These are phyloP conservation scores for Erodium trifolium DNA, from an alignment of 441 rosid species.

Conservation along the genomic window DNA sequence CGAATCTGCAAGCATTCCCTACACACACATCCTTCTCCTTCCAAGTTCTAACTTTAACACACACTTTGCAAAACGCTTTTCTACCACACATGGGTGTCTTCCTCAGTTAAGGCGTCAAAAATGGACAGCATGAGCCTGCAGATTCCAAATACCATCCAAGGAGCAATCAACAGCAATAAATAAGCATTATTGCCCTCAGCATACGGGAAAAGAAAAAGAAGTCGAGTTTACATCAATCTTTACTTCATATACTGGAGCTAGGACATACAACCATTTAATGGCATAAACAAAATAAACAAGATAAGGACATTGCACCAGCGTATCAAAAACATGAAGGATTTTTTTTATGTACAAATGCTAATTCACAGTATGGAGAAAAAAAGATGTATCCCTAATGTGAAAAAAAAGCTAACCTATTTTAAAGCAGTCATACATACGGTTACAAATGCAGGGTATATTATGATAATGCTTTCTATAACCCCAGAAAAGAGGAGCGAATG, in stretches of 20 bases:
- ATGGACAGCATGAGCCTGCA: slow-evolving; percentile 41
- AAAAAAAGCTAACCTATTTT: slow-evolving; percentile 21
- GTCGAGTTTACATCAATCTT: too few species aligned
- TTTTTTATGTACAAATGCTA: neutral
- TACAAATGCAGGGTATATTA: slow-evolving; percentile 18
- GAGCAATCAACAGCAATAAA: too few species aligned
- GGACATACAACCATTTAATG: neutral
- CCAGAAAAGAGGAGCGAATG: slow-evolving; percentile 10
- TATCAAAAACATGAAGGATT: neutral
- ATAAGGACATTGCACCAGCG: neutral
- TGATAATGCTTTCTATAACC: slow-evolving; percentile 28
- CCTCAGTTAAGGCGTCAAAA: slow-evolving; percentile 30
- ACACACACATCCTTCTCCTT: neutral
- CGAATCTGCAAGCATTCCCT: too few species aligned
- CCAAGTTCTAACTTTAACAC: neutral
- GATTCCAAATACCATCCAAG: too few species aligned
- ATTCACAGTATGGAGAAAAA: neutral
- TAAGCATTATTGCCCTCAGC: too few species aligned
- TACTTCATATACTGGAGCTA: too few species aligned
- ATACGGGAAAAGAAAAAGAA: too few species aligned
- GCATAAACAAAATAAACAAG: neutral
- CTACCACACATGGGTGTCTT: slow-evolving; percentile 21
- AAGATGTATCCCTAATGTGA: slow-evolving; percentile 10
- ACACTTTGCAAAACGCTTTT: neutral
- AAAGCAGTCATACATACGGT: slow-evolving; percentile 12